These are phyloP conservation scores for Saussurea involucrata DNA, from an alignment of 129 eudicot species.

Conservation along the genomic window DNA sequence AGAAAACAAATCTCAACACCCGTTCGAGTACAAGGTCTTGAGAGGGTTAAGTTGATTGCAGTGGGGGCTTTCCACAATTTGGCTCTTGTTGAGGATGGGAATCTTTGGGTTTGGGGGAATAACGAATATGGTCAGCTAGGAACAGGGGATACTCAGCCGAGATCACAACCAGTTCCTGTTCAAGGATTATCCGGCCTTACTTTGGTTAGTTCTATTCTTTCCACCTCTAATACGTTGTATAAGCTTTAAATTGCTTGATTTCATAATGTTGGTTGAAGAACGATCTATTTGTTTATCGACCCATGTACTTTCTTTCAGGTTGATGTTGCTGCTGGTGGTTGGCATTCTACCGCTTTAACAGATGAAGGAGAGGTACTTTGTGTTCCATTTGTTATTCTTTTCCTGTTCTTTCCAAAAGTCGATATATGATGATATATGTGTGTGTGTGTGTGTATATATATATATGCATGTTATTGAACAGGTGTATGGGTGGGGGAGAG, in stretches of 20 bases:
- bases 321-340: slow-evolving; percentile 99
- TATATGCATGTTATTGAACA: slow-evolving; percentile 13
- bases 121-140: slow-evolving; percentile 99
- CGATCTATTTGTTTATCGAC: background rate
- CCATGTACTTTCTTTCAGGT: slow-evolving; percentile 47
- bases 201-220: slow-evolving; percentile 48
- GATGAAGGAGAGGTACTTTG: slow-evolving; percentile 91
- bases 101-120: slow-evolving; percentile 94
- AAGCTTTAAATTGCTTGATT: background rate
- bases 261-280: too few relatives aligned
- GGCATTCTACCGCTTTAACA: slow-evolving; percentile 98
- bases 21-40: slow-evolving; percentile 96
- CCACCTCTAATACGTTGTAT: background rate
- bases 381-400: background rate
- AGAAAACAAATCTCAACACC: slow-evolving; percentile 98
- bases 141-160: slow-evolving; percentile 98
- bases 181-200: slow-evolving; percentile 82
- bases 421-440: background rate
- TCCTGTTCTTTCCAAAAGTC: background rate
- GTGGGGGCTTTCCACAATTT: slow-evolving; percentile 98
- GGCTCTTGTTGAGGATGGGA: slow-evolving; percentile 88
- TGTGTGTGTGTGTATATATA: too few relatives aligned
- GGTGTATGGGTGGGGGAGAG: slow-evolving; percentile 99
- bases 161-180: slow-evolving; percentile 94
- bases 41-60: slow-evolving; percentile 81